Evolutionary conservation across 208 protist species (phyloP).

Genomic region (Crithidia fasciculata): DNA sequence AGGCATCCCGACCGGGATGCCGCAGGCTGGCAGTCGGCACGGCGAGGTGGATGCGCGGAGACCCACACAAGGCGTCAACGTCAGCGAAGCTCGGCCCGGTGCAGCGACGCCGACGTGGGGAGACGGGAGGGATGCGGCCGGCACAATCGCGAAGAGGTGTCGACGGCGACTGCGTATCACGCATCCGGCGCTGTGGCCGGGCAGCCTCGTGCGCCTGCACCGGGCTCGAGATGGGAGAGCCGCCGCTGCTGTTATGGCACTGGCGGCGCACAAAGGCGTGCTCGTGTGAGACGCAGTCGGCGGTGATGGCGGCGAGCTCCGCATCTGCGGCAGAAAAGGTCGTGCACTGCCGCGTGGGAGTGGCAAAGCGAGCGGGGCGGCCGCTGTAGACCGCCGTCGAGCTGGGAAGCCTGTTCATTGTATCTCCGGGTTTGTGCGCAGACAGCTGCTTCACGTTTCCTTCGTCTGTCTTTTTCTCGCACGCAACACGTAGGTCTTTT

Average conservation of each 20-base stretch:
- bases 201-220: too few species aligned
- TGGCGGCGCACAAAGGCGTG: neutral
- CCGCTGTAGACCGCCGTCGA: neutral
- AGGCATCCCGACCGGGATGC: neutral
- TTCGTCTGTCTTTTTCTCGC: too few species aligned
- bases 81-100: neutral
- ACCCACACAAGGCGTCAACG: constrained; percentile 11
- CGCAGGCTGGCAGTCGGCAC: neutral
- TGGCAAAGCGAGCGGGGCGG: constrained; percentile 4
- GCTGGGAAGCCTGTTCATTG: neutral
- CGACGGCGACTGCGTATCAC: neutral
- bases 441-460: too few species aligned
- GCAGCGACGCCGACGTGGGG: constrained; percentile 4
- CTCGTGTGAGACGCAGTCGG: neutral
- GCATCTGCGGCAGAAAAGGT: constrained; percentile 2
- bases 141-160: neutral
- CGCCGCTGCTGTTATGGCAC: neutral
- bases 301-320: constrained; percentile 25
- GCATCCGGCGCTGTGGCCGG: neutral
- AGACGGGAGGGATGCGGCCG: neutral
- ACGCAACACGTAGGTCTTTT: too few species aligned
- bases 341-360: constrained; percentile 14
- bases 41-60: constrained; percentile 18
- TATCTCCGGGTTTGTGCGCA: neutral
- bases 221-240: too few species aligned